These are phyloP conservation scores for Dacryopinax spathularia DNA, from an alignment of 768 basidiomycete genomes.

Conservation along the genomic window DNA sequence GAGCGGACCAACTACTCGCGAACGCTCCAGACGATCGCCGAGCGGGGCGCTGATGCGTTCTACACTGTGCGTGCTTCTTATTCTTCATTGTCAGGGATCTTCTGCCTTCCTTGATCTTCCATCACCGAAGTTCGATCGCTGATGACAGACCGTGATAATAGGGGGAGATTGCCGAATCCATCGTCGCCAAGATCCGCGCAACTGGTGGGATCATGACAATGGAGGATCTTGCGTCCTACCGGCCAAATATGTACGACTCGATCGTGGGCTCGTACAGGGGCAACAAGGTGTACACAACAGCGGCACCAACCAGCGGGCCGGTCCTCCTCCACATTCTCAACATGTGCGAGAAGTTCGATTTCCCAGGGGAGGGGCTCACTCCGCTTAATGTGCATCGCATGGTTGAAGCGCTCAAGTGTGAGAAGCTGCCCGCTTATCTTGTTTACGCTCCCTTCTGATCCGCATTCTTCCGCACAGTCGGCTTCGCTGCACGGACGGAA, in stretches of 20 bases:
- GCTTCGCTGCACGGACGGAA: slow-evolving; percentile 61
- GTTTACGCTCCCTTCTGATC: background rate
- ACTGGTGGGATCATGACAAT: slow-evolving; percentile 71
- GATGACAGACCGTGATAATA: slow-evolving; percentile 23
- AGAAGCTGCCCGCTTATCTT: slow-evolving; percentile 15
- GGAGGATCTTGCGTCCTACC: slow-evolving; percentile 58
- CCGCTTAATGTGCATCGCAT: slow-evolving; percentile 60
- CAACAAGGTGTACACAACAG: slow-evolving; percentile 67
- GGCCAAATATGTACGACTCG: slow-evolving; percentile 53
- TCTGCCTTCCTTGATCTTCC: slow-evolving; percentile 10
- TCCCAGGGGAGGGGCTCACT: slow-evolving; percentile 36
- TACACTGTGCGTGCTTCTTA: slow-evolving; percentile 41
- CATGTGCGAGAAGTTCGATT: slow-evolving; percentile 59
- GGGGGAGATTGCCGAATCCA: slow-evolving; percentile 69
- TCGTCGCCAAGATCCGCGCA: slow-evolving; percentile 51
- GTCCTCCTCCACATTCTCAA: slow-evolving; percentile 90
- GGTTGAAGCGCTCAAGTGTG: slow-evolving; percentile 75
- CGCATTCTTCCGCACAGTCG: slow-evolving; percentile 35
- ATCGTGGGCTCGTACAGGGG: slow-evolving; percentile 64
- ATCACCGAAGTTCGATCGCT: slow-evolving; percentile 12
- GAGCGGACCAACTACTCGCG: slow-evolving; percentile 57
- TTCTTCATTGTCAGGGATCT: background rate
- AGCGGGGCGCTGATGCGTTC: slow-evolving; percentile 64
- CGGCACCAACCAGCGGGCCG: slow-evolving; percentile 68
- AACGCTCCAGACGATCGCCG: slow-evolving; percentile 60